Evolutionary conservation across 257 asterid species (phyloP), one percentile per base, ranked within the genome.

Genomic region (Gentiana dahurica): DNA sequence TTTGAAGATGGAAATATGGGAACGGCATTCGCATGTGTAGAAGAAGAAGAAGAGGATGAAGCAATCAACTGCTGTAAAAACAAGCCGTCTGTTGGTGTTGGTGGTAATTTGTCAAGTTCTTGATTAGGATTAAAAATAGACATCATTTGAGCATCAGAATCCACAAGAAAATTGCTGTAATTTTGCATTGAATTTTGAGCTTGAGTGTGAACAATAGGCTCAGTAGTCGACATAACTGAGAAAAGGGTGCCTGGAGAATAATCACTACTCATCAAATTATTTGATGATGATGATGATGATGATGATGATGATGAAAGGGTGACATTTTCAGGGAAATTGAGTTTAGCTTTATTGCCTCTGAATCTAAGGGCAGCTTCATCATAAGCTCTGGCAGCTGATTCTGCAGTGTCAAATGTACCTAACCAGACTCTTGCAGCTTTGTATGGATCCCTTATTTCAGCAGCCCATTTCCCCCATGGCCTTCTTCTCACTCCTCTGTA

Each of bases 381-480:
- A 61, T 90, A 86, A 12, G 97, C 97, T 61, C 73, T 56, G 64
- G 97, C 97, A 12, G 97, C 97, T 8, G 87, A 88, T 57, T 90
- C 97, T 1, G 97, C 97, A 0, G 96, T 86, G 32, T 90, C 94
- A 50, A 90, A 90, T 48, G 98, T 90, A 36, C 98, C 98, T 36
- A 90, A 73, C 96, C 98, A 90, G 12, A 86, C 96, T 48, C 98
- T 68, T 2, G 93, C 84, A 15, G 95, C 95, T 67, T 80, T 90
- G 34, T 84, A 89, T 1, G 98, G 98, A 55, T 86, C 96, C 60
- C 98, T 61, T 64, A 90, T 90, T 53, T 90, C 97, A 0, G 97
- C 97, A 1, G 96, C 97, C 96, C 95, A 90, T 77, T 90, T 90
- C 0, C 95, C 96, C 94, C 96, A 86, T 9, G 96, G 96, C 34